phyloP scores from a whole-genome alignment of 2,329 filamentous ascomycete species.

The Chrysosporium keratinophilum region DNA sequence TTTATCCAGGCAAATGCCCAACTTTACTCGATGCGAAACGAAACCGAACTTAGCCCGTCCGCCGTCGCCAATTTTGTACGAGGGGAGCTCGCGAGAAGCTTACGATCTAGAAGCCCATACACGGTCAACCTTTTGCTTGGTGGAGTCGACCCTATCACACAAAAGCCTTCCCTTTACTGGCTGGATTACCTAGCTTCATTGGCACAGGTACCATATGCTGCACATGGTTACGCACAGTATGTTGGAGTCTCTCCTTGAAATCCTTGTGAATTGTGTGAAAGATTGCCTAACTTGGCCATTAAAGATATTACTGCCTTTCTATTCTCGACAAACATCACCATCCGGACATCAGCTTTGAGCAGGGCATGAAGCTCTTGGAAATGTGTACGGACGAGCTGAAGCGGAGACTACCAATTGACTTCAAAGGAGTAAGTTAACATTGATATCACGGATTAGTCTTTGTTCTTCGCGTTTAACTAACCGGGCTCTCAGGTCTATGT shows the following conservation, averaged over 20 bases:
- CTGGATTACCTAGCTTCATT: slow-evolving; percentile 88
- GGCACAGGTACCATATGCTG: slow-evolving; percentile 84
- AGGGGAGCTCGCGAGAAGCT: slow-evolving; percentile 77
- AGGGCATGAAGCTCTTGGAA: slow-evolving; percentile 82
- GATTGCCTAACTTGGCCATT: background rate
- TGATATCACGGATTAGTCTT: background rate
- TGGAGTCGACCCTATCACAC: slow-evolving; percentile 81
- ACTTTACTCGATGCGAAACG: slow-evolving; percentile 97
- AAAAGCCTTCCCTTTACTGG: slow-evolving; percentile 91
- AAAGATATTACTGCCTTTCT: slow-evolving; percentile 89
- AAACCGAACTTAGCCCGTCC: slow-evolving; percentile 77
- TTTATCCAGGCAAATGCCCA: slow-evolving; percentile 98
- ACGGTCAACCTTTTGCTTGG: slow-evolving; percentile 93
- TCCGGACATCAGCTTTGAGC: slow-evolving; percentile 77
- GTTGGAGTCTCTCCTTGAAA: slow-evolving; percentile 26
- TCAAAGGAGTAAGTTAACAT: slow-evolving; percentile 67
- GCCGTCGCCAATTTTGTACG: slow-evolving; percentile 90
- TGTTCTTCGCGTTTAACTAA: slow-evolving; percentile 23
- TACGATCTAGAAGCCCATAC: slow-evolving; percentile 89
- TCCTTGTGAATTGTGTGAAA: background rate
- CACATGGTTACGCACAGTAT: slow-evolving; percentile 95
- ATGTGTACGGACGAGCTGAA: slow-evolving; percentile 97
- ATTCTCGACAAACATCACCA: slow-evolving; percentile 98
- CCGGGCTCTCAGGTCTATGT: slow-evolving; percentile 43
- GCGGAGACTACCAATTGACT: slow-evolving; percentile 92